Base-by-base conservation (phyloP, 768 basidiomycete genomes). In the Naganishia onofrii region DNA sequence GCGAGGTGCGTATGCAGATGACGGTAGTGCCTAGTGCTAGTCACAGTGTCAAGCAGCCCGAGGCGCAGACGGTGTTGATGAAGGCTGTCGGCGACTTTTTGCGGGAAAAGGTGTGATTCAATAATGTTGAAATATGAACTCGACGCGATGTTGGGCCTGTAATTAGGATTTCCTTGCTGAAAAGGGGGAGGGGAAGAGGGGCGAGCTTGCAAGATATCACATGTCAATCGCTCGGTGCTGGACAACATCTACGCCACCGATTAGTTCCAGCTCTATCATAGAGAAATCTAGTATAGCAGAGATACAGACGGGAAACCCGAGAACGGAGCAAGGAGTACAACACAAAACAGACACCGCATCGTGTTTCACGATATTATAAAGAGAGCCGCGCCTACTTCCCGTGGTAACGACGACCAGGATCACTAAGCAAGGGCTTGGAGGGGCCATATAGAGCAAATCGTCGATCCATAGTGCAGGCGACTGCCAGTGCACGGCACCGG, bases 1-100 rank as follows among this genome's bases (percentile, higher is more conserved):
- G 28, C 70, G 74, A 32, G 76, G 76, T 64, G 65, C 60, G 23
- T 76, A 78, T 75, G 76, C 72, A 44, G 38, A 63, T 63, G 60
- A 63, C 60, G 38, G 60, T 63, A 0, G 38, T 63, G 17, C 60
- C 60, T 15, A 26, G 38, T 29, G 60, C 60, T 4, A 63, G 60
- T 46, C 60, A 63, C 21, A 66, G 52, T 9, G 75, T 77, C 10
- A 64, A 69, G 23, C 71, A 77, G n/a, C 64, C 52, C 12, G 74
- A 70, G 26, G 69, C 67, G 15, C 73, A 74, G 69, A 65, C 52
- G n/a, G 51, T 64, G 23, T 51, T 80, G 60, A 55, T 65, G 69
- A 42, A 64, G 60, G 38, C 53, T n/a, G 69, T 70, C 10, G 44
- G 28, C 32, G 31, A 29, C 6, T 64, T 65, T 42, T 34, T 66